These are phyloP conservation scores for Barnettozyma siamensis DNA, from an alignment of 805 yeast species.

Conservation along the genomic window DNA sequence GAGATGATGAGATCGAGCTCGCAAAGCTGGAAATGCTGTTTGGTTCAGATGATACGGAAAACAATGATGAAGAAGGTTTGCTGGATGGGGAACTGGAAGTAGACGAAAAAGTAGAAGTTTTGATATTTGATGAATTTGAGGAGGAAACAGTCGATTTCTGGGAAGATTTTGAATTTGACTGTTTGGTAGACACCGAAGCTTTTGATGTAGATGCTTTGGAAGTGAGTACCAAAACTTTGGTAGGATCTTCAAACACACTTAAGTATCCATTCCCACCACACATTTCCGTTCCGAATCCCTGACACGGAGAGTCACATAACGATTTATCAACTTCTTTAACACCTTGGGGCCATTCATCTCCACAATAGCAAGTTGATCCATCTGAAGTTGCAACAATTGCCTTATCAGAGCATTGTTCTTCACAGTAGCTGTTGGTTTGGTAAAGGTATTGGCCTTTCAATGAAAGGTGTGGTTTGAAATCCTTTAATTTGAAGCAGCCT, in stretches of 20 bases:
- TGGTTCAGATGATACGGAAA: no score
- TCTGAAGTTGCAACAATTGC: slow-evolving; percentile 45
- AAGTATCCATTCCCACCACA: slow-evolving; percentile 59
- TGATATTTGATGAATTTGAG: no score
- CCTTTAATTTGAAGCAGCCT: slow-evolving; percentile 32
- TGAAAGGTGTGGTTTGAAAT: slow-evolving; percentile 20
- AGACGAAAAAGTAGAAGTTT: no score
- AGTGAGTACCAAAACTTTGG: background rate
- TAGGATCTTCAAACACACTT: slow-evolving; percentile 33
- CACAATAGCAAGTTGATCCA: slow-evolving; percentile 65
- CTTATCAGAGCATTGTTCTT: slow-evolving; percentile 41
- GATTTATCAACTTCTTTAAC: slow-evolving; percentile 23
- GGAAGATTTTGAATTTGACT: no score
- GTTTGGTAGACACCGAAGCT: no score
- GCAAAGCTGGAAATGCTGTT: no score
- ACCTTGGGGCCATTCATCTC: slow-evolving; percentile 37
- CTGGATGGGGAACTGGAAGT: no score
- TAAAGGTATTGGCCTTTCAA: slow-evolving; percentile 44
- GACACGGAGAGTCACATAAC: slow-evolving; percentile 43
- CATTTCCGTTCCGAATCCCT: slow-evolving; percentile 51
- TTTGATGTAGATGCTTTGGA: background rate
- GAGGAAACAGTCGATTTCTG: no score
- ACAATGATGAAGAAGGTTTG: no score
- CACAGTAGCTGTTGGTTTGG: slow-evolving; percentile 58
- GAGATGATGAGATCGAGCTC: no score